Percentiles rank a stretch among this genome's conserved stretches.
phyloP scores from a whole-genome alignment of 208 protist genomes.

The Vickermania spadyakhi region DNA sequence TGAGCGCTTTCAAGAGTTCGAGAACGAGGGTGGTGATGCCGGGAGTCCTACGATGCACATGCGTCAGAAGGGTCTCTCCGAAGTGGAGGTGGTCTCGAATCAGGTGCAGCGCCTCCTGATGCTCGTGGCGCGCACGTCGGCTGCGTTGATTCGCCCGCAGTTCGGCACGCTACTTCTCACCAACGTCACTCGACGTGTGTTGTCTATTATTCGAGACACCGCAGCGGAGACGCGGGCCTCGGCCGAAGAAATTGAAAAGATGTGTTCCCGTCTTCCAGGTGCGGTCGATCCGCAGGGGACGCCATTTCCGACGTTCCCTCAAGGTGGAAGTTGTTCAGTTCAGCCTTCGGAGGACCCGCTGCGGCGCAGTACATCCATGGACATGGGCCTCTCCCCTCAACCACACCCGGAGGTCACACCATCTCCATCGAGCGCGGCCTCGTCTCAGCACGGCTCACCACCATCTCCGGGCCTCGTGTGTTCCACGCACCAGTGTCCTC shows the following conservation, averaged over 20 bases:
- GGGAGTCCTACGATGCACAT: conserved; percentile 31
- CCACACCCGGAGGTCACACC: neutral
- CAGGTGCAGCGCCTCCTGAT: conserved; percentile 43
- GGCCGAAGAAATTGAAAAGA: conserved; percentile 31
- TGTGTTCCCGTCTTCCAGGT: too few species aligned
- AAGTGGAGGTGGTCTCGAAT: conserved; percentile 29
- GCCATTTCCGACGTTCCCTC: conserved; percentile 1
- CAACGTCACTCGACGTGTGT: conserved; percentile 78
- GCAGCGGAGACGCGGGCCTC: conserved; percentile 34
- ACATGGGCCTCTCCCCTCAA: neutral
- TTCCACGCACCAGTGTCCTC: too few species aligned
- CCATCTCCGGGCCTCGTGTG: too few species aligned
- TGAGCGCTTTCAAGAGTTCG: conserved; percentile 33
- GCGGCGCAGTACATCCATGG: too few species aligned
- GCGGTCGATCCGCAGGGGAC: conserved; percentile 19
- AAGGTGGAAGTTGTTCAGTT: conserved; percentile 3
- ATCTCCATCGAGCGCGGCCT: too few species aligned
- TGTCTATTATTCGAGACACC: conserved; percentile 62
- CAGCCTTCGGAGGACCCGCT: conserved; percentile 8
- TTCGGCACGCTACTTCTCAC: conserved; percentile 66
- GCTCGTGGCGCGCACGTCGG: conserved; percentile 44
- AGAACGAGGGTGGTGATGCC: conserved; percentile 7
- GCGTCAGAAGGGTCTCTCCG: conserved; percentile 27
- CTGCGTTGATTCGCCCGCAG: conserved; percentile 51
- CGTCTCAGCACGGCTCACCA: too few species aligned